These are phyloP conservation scores for Boletus rufocinnamomeus DNA, from an alignment of 768 basidiomycete genomes.

Conservation along the genomic window DNA sequence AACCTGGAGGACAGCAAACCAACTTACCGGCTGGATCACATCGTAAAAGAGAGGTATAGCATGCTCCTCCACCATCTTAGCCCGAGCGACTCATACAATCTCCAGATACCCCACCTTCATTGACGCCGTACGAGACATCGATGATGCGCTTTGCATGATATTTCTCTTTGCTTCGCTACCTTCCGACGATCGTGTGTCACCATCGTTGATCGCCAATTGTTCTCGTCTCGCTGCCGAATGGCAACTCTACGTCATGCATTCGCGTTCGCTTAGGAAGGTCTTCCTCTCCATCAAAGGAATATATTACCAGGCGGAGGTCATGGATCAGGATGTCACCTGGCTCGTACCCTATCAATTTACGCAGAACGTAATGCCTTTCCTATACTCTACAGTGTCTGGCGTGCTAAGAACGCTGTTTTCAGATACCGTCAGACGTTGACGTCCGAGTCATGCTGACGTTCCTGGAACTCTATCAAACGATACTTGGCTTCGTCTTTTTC, in stretches of 20 bases:
- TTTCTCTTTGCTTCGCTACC: constrained; percentile 92
- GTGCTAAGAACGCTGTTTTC: constrained; percentile 14
- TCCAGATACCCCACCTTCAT: constrained; percentile 94
- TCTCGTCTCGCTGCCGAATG: constrained; percentile 89
- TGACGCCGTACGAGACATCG: constrained; percentile 93
- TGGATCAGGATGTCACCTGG: constrained; percentile 94
- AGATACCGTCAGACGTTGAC: constrained; percentile 96
- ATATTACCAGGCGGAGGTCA: constrained; percentile 95
- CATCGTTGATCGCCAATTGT: constrained; percentile 88
- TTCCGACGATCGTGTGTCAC: constrained; percentile 77
- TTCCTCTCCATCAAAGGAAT: constrained; percentile 98
- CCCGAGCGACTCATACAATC: constrained; percentile 11
- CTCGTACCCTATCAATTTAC: constrained; percentile 97
- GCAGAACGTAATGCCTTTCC: constrained; percentile 65
- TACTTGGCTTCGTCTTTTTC: constrained; percentile 94
- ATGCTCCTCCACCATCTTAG: not conserved
- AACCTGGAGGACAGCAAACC: constrained; percentile 93
- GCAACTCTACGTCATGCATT: constrained; percentile 94
- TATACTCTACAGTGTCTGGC: constrained; percentile 1
- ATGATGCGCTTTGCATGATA: constrained; percentile 95
- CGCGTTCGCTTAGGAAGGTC: constrained; percentile 78
- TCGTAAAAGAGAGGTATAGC: constrained; percentile 92
- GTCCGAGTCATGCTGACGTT: constrained; percentile 98
- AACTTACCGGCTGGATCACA: constrained; percentile 88
- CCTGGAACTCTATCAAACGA: constrained; percentile 95